Evolutionary conservation across 164 flowering plant genomes (phyloP), one percentile per base, ranked within the genome.

Genomic region (Kingdonia uniflora): DNA sequence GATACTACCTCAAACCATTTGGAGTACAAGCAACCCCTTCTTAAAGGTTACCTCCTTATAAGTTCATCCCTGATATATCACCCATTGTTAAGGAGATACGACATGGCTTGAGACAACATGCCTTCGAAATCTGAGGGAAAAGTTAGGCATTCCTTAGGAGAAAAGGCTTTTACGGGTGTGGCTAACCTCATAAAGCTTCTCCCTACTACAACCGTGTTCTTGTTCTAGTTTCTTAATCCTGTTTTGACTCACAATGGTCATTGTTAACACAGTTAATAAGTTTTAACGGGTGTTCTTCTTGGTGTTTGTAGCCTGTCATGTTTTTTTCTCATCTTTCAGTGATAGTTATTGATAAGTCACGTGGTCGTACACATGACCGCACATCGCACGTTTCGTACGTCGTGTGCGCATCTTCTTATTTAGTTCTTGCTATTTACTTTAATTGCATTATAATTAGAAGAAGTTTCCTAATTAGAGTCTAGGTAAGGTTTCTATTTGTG

Each of bases 121-220:
- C 20, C 54, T 51, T 7, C 39, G 37, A 51, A 19, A 35, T 22
- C 54, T 16, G 19, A 37, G 19, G 17, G n/a, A 10, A 51, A 25
- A 23, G 8, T 22, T 35, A 37, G 11, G 33, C 41, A 51, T 14
- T 2, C 42, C 42, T 16, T 51, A 17, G 24, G 54, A 37, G 71
- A 41, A 14, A 44, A 44, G 54, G 60, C 87, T 10, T 58, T 81
- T 14, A 49, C 68, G 5, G 80, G 83, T 6, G 14, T 75, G 3
- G 87, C 76, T 2, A 84, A 77, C 69, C 78, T 89, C 47, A 58
- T 84, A 37, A 82, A 67, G 65, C 85, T 89, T 52, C 94, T 89
- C 38, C 97, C 97, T 0, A 84, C 90, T 0, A 94, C 95, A 37
- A 89, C 94, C 0, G 80, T 84, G 48, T 84, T 89, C 74, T 1